phyloP scores from a whole-genome alignment of 768 basidiomycete species.

The Boletus pseudo-olivaceus region DNA sequence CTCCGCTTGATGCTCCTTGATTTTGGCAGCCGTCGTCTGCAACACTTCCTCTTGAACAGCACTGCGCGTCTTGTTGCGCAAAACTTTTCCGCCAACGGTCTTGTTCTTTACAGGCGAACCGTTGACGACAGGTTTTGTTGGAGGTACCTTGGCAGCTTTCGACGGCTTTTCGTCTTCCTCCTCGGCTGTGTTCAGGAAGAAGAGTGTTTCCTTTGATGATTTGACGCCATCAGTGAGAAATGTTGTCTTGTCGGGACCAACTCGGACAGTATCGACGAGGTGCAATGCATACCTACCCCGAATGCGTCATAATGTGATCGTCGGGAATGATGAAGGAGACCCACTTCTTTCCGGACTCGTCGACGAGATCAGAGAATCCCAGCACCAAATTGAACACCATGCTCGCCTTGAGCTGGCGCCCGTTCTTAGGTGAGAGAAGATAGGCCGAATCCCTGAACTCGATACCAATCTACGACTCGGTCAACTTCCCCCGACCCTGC shows the following conservation, averaged over 20 bases:
- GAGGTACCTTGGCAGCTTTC: constrained; percentile 52
- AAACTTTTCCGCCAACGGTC: constrained; percentile 77
- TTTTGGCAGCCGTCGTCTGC: constrained; percentile 69
- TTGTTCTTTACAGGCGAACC: constrained; percentile 69
- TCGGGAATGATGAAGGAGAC: background rate
- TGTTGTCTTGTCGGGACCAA: constrained; percentile 60
- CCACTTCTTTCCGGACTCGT: constrained; percentile 77
- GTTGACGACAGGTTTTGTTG: constrained; percentile 51
- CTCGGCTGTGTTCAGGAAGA: constrained; percentile 69
- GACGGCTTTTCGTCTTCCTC: constrained; percentile 52
- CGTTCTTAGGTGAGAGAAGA: constrained; percentile 78
- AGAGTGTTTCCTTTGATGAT: constrained; percentile 81
- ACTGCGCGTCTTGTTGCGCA: constrained; percentile 87
- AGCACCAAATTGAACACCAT: constrained; percentile 86
- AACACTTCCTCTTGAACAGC: constrained; percentile 83
- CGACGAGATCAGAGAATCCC: constrained; percentile 80
- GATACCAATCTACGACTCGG: constrained; percentile 73
- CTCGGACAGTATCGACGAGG: constrained; percentile 82
- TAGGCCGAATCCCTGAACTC: constrained; percentile 92
- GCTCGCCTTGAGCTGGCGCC: constrained; percentile 61
- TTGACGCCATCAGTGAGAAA: constrained; percentile 84
- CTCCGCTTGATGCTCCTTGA: constrained; percentile 85
- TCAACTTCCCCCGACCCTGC: background rate
- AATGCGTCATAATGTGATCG: background rate
- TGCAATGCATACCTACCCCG: constrained; percentile 75